Evolutionary conservation across 495 filamentous ascomycete genomes (phyloP), one percentile per base, ranked within the genome.

Genomic region (Penicillium chermesinum): DNA sequence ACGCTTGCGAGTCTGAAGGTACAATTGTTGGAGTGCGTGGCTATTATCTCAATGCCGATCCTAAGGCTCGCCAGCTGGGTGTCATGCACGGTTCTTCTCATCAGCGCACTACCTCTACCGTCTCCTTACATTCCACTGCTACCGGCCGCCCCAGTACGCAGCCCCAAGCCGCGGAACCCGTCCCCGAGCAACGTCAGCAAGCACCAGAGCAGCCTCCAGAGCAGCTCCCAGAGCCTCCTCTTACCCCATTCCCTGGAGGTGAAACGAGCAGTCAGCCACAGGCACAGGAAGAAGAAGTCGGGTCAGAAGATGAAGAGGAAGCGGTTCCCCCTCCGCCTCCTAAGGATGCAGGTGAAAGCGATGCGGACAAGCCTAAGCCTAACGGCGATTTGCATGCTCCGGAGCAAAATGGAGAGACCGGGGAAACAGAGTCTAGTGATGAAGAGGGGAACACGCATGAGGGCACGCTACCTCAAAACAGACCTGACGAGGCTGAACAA

Each of bases 41-140:
- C 47, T 99, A 96, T 64, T 99, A 99, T 65, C 74, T 99, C 5
- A 89, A 93, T 65, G 93, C 89, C 6, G 87, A 91, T 61, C 85
- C 85, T 13, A 77, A 80, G 58, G 61, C 80, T 33, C 65, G 83
- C 44, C 76, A 82, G 43, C 66, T 85, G 9, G 80, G 82, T 12
- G 73, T 65, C 2, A 61, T 69, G 8, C 65, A 69, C 33, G 59
- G 61, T 33, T 64, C 66, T 14, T 65, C 63, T 38, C 71, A 71
- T 46, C 71, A 73, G 52, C 65, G 67, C 20, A 69, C 70, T n/a
- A 64, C 61, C 8, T 72, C 70, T 2, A 64, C 61, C 6, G 40
- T 57, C 25, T 67, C 66, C 3, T 38, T 46, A 17, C 30, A 58
- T 7, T 60, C 64, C 13, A 46, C 38, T n/a, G 52, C 59, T 16